These are phyloP conservation scores for Candida sp. DNA, from an alignment of 1,139 yeast species.

Conservation along the genomic window DNA sequence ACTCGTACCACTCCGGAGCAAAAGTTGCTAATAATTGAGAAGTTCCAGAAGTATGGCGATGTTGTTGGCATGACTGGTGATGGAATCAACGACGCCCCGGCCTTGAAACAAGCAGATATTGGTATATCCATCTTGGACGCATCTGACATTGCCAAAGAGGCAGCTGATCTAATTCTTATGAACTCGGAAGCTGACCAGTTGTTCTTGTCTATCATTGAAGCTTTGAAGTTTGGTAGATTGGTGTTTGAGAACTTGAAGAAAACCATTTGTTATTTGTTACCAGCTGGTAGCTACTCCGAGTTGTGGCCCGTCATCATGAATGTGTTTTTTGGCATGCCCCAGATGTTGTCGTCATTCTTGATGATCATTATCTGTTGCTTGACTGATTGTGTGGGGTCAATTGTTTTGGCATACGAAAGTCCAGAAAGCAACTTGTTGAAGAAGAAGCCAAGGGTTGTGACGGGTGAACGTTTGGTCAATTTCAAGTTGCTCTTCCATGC, in stretches of 20 bases:
- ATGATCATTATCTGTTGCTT: constrained; percentile 57
- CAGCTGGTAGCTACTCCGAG: constrained; percentile 59
- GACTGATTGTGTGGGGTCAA: constrained; percentile 52
- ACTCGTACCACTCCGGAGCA: constrained; percentile 61
- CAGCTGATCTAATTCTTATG: constrained; percentile 53
- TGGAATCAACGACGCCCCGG: constrained; percentile 59
- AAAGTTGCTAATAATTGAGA: constrained; percentile 51
- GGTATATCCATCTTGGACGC: constrained; percentile 57
- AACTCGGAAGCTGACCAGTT: constrained; percentile 21
- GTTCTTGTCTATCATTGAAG: constrained; percentile 52
- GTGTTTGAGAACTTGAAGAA: constrained; percentile 57
- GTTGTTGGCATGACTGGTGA: constrained; percentile 58
- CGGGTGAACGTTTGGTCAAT: constrained; percentile 49
- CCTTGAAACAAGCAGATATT: constrained; percentile 54
- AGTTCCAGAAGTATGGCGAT: constrained; percentile 48
- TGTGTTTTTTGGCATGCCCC: constrained; percentile 55
- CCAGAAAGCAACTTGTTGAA: constrained; percentile 47
- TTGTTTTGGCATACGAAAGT: constrained; percentile 48
- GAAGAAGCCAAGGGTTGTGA: constrained; percentile 47
- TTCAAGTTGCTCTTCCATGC: constrained; percentile 45
- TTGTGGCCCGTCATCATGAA: constrained; percentile 57
- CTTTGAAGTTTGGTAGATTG: constrained; percentile 50
- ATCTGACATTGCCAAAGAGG: constrained; percentile 62
- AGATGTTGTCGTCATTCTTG: constrained; percentile 51
- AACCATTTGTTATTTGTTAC: constrained; percentile 52